These are phyloP conservation scores for Leccinum sublutescens DNA, from an alignment of 768 basidiomycete genomes.

Conservation along the genomic window DNA sequence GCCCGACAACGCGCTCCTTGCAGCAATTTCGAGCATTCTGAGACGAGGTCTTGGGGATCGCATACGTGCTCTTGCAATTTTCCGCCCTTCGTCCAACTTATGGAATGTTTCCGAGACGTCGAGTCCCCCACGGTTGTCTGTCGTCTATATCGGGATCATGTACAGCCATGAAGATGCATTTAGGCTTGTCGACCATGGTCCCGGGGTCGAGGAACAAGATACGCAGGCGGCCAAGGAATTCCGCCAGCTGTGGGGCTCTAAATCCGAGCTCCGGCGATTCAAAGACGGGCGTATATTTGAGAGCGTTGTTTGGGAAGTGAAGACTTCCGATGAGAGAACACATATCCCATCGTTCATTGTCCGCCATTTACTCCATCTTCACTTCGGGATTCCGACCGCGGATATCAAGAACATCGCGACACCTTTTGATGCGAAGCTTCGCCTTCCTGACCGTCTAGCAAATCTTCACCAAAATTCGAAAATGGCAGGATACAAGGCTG, in stretches of 20 bases:
- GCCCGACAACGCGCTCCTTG: constrained; percentile 50
- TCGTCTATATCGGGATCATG: too few relatives aligned
- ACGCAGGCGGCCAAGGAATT: constrained; percentile 52
- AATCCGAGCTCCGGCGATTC: constrained; percentile 90
- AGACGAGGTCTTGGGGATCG: too few relatives aligned
- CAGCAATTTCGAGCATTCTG: constrained; percentile 53
- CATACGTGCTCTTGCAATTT: too few relatives aligned
- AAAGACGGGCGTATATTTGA: constrained; percentile 92
- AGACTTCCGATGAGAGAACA: constrained; percentile 73
- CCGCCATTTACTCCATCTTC: constrained; percentile 66
- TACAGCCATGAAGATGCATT: too few relatives aligned
- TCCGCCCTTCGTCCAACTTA: too few relatives aligned
- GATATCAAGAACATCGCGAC: constrained; percentile 58
- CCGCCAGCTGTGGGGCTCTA: constrained; percentile 86
- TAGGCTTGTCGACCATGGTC: too few relatives aligned
- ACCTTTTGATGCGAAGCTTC: constrained; percentile 55
- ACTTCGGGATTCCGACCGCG: constrained; percentile 64
- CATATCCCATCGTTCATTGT: constrained; percentile 77
- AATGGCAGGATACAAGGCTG: constrained; percentile 64
- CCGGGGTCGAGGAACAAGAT: too few relatives aligned
- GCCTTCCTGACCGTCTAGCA: constrained; percentile 56
- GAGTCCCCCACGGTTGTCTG: too few relatives aligned
- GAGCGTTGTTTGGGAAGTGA: constrained; percentile 95
- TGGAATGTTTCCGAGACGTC: too few relatives aligned
- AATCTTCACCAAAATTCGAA: constrained; percentile 33